phyloP scores from a whole-genome alignment of 805 yeast species.

The Sungouiozyma ichnusensis region DNA sequence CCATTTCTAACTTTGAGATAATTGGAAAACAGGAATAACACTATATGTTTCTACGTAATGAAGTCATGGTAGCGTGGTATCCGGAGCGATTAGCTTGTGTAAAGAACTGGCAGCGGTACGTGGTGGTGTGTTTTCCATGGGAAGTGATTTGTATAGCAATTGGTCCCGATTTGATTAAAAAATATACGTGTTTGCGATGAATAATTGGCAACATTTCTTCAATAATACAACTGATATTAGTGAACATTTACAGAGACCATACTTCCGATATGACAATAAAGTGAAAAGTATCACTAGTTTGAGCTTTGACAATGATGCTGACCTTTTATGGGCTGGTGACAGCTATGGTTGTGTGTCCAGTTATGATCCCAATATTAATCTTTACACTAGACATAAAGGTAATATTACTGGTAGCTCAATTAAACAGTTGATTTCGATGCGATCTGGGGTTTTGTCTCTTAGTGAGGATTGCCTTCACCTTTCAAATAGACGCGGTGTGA shows the following conservation, averaged over 20 bases:
- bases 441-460: constrained; percentile 48
- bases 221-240: constrained; percentile 22
- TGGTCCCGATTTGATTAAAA: too few relatives aligned
- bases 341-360: constrained; percentile 39
- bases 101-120: too few relatives aligned
- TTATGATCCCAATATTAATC: constrained; percentile 37
- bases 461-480: constrained; percentile 42
- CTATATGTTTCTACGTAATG: too few relatives aligned
- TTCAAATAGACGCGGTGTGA: constrained; percentile 48
- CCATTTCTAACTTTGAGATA: too few relatives aligned
- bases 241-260: constrained; percentile 26
- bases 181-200: too few relatives aligned
- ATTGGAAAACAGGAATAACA: too few relatives aligned
- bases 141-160: too few relatives aligned
- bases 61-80: neutral
- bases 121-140: too few relatives aligned
- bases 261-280: constrained; percentile 23
- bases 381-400: constrained; percentile 50
- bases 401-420: constrained; percentile 38
- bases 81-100: neutral
- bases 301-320: constrained; percentile 60
- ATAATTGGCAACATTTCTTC: constrained; percentile 28
- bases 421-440: constrained; percentile 42
- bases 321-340: constrained; percentile 81
- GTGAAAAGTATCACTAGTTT: constrained; percentile 27